These are phyloP conservation scores for Fraxinus velutina DNA, from an alignment of 305 asterid species.

Conservation along the genomic window DNA sequence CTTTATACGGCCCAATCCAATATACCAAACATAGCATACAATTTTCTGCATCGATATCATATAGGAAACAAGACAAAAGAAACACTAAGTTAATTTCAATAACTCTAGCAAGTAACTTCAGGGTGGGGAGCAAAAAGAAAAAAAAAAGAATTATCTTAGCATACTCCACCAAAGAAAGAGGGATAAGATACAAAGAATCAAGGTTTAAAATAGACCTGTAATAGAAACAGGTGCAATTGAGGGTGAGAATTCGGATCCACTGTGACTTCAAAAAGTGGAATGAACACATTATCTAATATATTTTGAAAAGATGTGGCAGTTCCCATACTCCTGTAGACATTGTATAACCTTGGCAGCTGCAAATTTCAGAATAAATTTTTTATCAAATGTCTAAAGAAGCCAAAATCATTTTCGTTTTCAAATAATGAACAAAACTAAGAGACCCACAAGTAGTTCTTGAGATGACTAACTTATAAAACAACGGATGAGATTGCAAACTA, in stretches of 20 bases:
- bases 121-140: not conserved
- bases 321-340: slow-evolving; percentile 89
- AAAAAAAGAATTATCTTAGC: slow-evolving; percentile 7
- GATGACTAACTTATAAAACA: not conserved
- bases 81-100: not conserved
- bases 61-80: not conserved
- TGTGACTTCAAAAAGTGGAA: slow-evolving; percentile 89
- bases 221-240: slow-evolving; percentile 76
- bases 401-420: not conserved
- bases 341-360: slow-evolving; percentile 94
- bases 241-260: slow-evolving; percentile 92
- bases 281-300: slow-evolving; percentile 79
- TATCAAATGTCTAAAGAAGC: slow-evolving; percentile 20
- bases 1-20: not conserved
- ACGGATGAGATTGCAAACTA: slow-evolving; percentile 3
- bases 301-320: slow-evolving; percentile 88
- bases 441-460: not conserved
- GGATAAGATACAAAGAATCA: not conserved
- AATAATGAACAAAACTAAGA: not conserved
- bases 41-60: not conserved
- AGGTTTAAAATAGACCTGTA: slow-evolving; percentile 54
- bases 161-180: not conserved
- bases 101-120: not conserved
- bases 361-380: slow-evolving; percentile 29
- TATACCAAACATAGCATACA: not conserved